Conservation (phyloP, 2,329 filamentous ascomycete species). For the Ophiostoma sp. region DNA sequence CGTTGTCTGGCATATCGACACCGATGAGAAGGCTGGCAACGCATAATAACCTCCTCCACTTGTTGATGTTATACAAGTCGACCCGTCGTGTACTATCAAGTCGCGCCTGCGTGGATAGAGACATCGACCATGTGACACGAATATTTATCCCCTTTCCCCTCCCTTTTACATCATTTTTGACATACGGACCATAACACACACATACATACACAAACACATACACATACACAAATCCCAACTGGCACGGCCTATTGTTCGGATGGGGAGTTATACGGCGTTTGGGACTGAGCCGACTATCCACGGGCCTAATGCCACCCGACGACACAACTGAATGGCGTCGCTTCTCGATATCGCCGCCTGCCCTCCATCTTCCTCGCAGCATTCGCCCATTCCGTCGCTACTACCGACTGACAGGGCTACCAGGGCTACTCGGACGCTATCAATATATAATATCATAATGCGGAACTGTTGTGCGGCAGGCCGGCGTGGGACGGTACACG, state of each 20-base stretch:
- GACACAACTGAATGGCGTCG: background rate
- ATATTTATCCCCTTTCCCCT: background rate
- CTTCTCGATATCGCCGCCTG: background rate
- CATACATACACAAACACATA: too few relatives aligned
- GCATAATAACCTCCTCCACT: constrained; percentile 33
- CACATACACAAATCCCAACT: too few relatives aligned
- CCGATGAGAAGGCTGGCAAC: constrained; percentile 88
- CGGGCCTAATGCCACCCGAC: too few relatives aligned
- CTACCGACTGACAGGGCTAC: too few relatives aligned
- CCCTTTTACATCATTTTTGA: background rate
- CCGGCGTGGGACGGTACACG: background rate
- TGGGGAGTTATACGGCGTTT: background rate
- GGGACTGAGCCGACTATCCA: too few relatives aligned
- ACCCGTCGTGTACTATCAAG: background rate
- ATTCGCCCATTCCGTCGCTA: too few relatives aligned
- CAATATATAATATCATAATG: background rate
- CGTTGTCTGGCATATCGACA: constrained; percentile 98
- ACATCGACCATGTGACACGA: constrained; percentile 7
- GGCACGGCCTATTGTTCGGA: too few relatives aligned
- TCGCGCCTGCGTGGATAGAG: background rate
- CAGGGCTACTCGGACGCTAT: background rate
- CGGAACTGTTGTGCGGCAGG: constrained; percentile 1
- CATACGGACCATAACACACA: too few relatives aligned
- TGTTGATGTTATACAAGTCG: too few relatives aligned
- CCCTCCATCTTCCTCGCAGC: too few relatives aligned